Base-by-base conservation (phyloP, 108 stramenopile genomes). In the Pseudonitzschia multistriata region DNA sequence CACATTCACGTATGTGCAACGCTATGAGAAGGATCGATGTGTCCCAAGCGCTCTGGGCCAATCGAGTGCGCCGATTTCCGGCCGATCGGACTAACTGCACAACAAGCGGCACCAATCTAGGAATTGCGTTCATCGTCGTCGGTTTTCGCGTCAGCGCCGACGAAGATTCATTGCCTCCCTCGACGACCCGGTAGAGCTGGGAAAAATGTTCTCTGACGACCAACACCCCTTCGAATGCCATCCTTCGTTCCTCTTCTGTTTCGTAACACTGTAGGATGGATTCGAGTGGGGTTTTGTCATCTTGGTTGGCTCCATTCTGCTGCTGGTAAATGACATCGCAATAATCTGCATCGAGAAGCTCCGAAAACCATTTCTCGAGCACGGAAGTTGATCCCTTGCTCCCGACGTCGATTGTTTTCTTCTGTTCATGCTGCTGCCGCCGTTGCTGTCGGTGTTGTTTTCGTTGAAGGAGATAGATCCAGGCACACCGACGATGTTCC, bases 31-130 rank as follows among this genome's bases (percentile, higher is more conserved):
- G 24, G 8, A 62, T 35, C 24, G 60, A 19, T 19, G 70, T 49
- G 15, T 33, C 49, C 70, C 60, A 71, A 19, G 70, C 45, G 34
- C 30, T 35, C 21, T 71, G 70, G 0, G 60, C 70, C 30, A 71
- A 33, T n/a, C 60, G 28, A 14, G 70, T 71, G 2, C 70, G 70
- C 21, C 68, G 33, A 25, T 6, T 30, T 53, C 54, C 50, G 8
- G 50, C 2, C 50, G 25, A 52, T 24, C 25, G 50, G 1, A 25
- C 25, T 24, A 52, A 24, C 10, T 24, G 25, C 22, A 11, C 11
- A 11, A 52, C 8, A 4, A 52, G 21, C 25, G 50, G 50, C 4
- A 25, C 50, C 25, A 52, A 25, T 52, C 50, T n/a, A 7, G 21
- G 50, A 25, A 52, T 52, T 45, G 42, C 11, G 7, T 5, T 39